Evolutionary conservation across 805 yeast genomes (phyloP).

Genomic region (Tanozyma kutaoensis): DNA sequence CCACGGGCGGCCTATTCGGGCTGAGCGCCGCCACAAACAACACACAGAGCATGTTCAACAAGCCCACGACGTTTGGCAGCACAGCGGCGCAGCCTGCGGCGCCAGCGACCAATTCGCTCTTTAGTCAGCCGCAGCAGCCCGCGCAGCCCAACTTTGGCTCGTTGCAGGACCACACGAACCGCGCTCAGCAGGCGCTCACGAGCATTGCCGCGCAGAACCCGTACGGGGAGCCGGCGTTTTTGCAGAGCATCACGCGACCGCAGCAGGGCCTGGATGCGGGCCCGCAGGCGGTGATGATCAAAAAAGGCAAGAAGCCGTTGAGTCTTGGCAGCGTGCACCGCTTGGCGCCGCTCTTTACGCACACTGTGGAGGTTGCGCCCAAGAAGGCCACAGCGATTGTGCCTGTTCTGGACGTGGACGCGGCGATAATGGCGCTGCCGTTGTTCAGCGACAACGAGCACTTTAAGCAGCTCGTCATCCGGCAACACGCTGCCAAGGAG

Average conservation of each 20-base stretch:
- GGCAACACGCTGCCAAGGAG: too few species aligned
- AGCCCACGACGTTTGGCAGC: too few species aligned
- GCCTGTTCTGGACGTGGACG: slow-evolving; percentile 40
- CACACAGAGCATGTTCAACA: too few species aligned
- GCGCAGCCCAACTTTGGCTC: too few species aligned
- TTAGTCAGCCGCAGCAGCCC: too few species aligned
- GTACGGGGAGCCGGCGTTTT: slow-evolving; percentile 68
- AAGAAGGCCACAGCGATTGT: too few species aligned
- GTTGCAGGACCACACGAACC: slow-evolving; percentile 9
- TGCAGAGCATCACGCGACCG: slow-evolving; percentile 27
- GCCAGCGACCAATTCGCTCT: too few species aligned
- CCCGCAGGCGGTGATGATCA: too few species aligned
- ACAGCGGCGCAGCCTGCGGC: too few species aligned
- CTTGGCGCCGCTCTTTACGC: slow-evolving; percentile 39
- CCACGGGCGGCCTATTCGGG: too few species aligned
- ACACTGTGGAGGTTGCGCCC: slow-evolving; percentile 10
- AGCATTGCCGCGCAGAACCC: slow-evolving; percentile 38
- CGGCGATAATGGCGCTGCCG: slow-evolving; percentile 56
- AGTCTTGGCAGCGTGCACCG: slow-evolving; percentile 46
- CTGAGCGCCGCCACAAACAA: too few species aligned
- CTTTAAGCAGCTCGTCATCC: slow-evolving; percentile 41
- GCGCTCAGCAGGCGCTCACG: slow-evolving; percentile 7
- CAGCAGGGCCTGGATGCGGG: slow-evolving; percentile 7
- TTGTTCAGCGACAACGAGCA: slow-evolving; percentile 53
- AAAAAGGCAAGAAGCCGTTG: slow-evolving; percentile 52